phyloP scores from a whole-genome alignment of 192 early-diverging fungal species.

The Haplosporangium gracile region DNA sequence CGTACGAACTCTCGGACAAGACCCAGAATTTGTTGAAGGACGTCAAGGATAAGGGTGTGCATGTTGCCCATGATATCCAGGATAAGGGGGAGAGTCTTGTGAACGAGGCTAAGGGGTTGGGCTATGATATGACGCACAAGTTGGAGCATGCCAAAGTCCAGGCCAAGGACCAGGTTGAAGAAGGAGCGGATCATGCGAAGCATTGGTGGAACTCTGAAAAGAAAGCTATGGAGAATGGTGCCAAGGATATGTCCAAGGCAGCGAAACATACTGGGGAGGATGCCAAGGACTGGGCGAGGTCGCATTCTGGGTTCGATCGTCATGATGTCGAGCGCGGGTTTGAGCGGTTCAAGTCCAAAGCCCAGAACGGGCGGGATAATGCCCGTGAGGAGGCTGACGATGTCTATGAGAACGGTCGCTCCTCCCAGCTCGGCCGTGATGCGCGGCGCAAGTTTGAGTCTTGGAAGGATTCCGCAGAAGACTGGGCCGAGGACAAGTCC shows the following conservation, averaged over 20 bases:
- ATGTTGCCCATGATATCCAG: slow-evolving; percentile 31
- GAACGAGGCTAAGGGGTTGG: slow-evolving; percentile 11
- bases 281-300: slow-evolving; percentile 7
- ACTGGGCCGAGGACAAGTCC: slow-evolving; percentile 20
- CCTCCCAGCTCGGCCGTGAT: background rate
- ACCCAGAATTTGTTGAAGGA: slow-evolving; percentile 13
- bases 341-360: slow-evolving; percentile 27
- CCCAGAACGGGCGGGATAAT: slow-evolving; percentile 29
- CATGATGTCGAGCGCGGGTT: slow-evolving; percentile 38
- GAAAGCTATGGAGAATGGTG: slow-evolving; percentile 7
- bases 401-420: slow-evolving; percentile 5
- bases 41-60: slow-evolving; percentile 36
- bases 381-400: slow-evolving; percentile 26
- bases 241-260: slow-evolving; percentile 24
- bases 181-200: slow-evolving; percentile 14
- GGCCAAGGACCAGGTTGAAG: slow-evolving; percentile 17
- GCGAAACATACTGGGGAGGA: background rate
- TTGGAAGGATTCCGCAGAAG: slow-evolving; percentile 10
- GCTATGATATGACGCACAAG: slow-evolving; percentile 9
- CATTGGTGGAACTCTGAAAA: slow-evolving; percentile 29
- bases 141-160: slow-evolving; percentile 19
- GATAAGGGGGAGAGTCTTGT: slow-evolving; percentile 3
- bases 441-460: slow-evolving; percentile 8
- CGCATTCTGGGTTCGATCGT: slow-evolving; percentile 10
- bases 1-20: slow-evolving; percentile 32